These are phyloP conservation scores for Chalciporus sp. DNA, from an alignment of 1,284 basidiomycete genomes.

Conservation along the genomic window DNA sequence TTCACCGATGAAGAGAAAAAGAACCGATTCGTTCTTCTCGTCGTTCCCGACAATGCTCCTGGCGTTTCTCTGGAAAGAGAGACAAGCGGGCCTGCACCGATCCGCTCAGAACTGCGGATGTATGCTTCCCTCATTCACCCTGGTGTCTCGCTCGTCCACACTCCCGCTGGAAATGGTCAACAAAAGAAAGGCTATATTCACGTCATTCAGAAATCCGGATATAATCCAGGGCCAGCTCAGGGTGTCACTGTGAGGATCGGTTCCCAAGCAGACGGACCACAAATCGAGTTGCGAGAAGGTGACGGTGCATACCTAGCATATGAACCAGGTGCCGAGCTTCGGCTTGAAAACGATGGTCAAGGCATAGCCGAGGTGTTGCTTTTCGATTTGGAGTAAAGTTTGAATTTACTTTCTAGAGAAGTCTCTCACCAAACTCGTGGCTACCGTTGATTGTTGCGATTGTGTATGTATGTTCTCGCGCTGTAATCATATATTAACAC, in stretches of 20 bases:
- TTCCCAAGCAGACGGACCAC: conserved; percentile 40
- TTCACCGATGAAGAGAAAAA: conserved; percentile 83
- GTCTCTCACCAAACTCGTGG: background rate
- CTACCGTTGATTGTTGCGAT: background rate
- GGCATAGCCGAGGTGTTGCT: conserved; percentile 66
- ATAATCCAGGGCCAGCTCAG: conserved; percentile 53
- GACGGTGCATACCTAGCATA: conserved; percentile 72
- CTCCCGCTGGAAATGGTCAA: conserved; percentile 40
- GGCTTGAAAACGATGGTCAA: conserved; percentile 62
- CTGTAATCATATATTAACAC: background rate
- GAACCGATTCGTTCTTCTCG: conserved; percentile 67
- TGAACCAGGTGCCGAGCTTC: conserved; percentile 45
- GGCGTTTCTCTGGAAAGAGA: conserved; percentile 67
- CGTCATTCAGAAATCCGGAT: conserved; percentile 76
- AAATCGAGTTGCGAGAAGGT: conserved; percentile 54
- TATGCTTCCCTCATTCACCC: conserved; percentile 70
- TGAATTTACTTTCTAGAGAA: background rate
- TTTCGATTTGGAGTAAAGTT: conserved; percentile 67
- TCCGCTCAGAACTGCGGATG: conserved; percentile 61
- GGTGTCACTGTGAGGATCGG: conserved; percentile 56
- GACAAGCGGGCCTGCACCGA: conserved; percentile 71
- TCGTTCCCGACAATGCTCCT: conserved; percentile 64
- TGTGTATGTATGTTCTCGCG: background rate
- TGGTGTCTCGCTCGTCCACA: conserved; percentile 53
- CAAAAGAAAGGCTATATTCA: conserved; percentile 64